Evolutionary conservation across 208 protist genomes (phyloP).

Genomic region (Jaenimonas drosophilae): DNA sequence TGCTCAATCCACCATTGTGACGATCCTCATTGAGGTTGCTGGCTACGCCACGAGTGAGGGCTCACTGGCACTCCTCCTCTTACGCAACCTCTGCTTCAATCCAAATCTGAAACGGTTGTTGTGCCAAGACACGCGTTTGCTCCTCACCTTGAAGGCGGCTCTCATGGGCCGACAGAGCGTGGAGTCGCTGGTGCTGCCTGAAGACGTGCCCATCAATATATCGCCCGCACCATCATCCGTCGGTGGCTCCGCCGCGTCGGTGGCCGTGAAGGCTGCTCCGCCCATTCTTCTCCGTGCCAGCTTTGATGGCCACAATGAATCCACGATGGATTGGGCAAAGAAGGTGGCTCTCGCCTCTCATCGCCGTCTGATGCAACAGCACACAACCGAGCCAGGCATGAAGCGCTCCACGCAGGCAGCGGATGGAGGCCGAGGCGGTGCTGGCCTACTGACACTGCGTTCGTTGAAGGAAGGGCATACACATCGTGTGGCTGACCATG

Average conservation of each 20-base stretch:
- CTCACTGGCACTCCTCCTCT: constrained; percentile 44
- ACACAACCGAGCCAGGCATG: not conserved
- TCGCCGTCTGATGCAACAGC: not conserved
- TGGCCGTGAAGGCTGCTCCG: too few relatives aligned
- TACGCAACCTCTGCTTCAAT: constrained; percentile 76
- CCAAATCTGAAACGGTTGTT: constrained; percentile 39
- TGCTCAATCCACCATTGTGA: constrained; percentile 28
- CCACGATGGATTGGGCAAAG: too few relatives aligned
- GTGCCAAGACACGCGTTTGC: constrained; percentile 63
- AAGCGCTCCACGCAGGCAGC: not conserved
- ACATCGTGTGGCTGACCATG: not conserved
- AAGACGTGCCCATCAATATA: too few relatives aligned
- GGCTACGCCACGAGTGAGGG: constrained; percentile 10
- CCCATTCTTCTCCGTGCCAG: too few relatives aligned
- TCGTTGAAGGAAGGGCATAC: not conserved
- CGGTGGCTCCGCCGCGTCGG: too few relatives aligned
- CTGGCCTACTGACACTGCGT: not conserved
- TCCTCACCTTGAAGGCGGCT: constrained; percentile 57
- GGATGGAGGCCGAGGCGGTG: not conserved
- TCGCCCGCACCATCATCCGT: too few relatives aligned
- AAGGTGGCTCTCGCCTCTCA: too few relatives aligned
- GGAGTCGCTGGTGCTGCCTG: constrained; percentile 3
- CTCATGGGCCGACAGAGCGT: constrained; percentile 24
- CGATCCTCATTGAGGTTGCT: constrained; percentile 48
- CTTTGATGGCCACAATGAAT: too few relatives aligned